Base-by-base conservation (phyloP, 2,329 filamentous ascomycete genomes). In the Monosporascus cannonballus region DNA sequence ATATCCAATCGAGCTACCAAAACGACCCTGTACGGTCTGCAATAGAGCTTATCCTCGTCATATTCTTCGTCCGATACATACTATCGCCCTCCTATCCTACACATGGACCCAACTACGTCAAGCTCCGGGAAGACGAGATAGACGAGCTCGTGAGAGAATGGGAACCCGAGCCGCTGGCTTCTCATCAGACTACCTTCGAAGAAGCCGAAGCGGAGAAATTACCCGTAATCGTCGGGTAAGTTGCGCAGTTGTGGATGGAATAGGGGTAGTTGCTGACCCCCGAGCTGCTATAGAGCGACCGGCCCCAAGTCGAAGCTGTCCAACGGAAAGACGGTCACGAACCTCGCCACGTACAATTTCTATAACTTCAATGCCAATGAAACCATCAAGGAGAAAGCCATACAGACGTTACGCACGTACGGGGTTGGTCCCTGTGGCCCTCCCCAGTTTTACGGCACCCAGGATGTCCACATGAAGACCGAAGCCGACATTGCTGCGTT, bases 321-420 rank as follows among this genome's bases (percentile, higher is more conserved):
- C 47, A 96, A 86, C 70, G 94, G 94, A 63, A 87, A 90, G 60
- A 96, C 89, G 18, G 94, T 96, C 24, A 90, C 83, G 53, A 99
- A 99, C 68, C 85, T 99, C 58, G 93, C 90, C 38, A 95, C 90
- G 2, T 94, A 91, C 74, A 99, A 99, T 71, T 96, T 94, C 72
- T 97, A 96, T 78, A 97, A 99, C 74, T 91, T 99, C 71, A 90
- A 95, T 59, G 84, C 84, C 50, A 96, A 96, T 68, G 93, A 97
- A 56, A 82, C 86, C 37, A 85, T 99, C 64, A 96, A 96, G 67
- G 91, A 96, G 62, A 95, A 96, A 70, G 94, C 93, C 1, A 91
- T 99, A 57, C 87, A 93, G 69, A 95, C 92, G 0, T 81, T 99
- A 39, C 89, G 93, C 55, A 96, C 89, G 20, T 99, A 99, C 64